Evolutionary conservation across 805 yeast species (phyloP).

Genomic region (Lipomyces yamanashiensis): DNA sequence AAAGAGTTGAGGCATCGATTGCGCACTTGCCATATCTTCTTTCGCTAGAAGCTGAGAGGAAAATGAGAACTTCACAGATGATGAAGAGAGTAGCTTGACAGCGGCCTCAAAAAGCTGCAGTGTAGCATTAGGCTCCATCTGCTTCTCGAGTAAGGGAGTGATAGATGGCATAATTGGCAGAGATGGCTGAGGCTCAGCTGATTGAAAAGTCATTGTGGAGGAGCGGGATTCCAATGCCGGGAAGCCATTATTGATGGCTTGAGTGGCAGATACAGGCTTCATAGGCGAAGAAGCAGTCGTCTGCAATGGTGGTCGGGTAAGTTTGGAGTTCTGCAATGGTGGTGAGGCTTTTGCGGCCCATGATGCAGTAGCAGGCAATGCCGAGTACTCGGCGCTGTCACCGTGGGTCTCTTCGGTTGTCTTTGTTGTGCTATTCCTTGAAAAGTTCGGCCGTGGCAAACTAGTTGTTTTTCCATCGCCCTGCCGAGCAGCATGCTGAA

Average conservation of each 20-base stretch:
- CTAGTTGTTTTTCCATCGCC: slow-evolving; percentile 39
- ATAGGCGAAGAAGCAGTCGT: background rate
- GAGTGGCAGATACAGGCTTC: background rate
- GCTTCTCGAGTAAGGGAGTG: slow-evolving; percentile 10
- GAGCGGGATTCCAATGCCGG: background rate
- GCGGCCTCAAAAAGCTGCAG: slow-evolving; percentile 32
- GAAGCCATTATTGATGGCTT: background rate
- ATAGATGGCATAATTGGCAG: background rate
- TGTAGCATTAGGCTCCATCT: slow-evolving; percentile 17
- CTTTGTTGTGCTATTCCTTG: slow-evolving; percentile 7
- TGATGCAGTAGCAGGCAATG: slow-evolving; percentile 72
- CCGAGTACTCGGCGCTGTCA: slow-evolving; percentile 47
- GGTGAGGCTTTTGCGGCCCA: slow-evolving; percentile 59
- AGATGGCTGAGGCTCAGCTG: background rate
- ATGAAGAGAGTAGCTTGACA: slow-evolving; percentile 35
- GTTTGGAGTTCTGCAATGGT: slow-evolving; percentile 39
- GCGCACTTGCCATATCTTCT: slow-evolving; percentile 38
- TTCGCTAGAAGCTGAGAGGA: slow-evolving; percentile 38
- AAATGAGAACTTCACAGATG: slow-evolving; percentile 40
- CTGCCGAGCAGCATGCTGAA: slow-evolving; percentile 51
- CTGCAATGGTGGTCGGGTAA: slow-evolving; percentile 7
- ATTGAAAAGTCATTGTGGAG: background rate
- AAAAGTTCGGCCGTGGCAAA: slow-evolving; percentile 6
- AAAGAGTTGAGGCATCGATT: slow-evolving; percentile 41
- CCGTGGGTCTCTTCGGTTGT: slow-evolving; percentile 23